Conservation (phyloP, 495 filamentous ascomycete species). For the Lasiosphaeriaceae sp. region DNA sequence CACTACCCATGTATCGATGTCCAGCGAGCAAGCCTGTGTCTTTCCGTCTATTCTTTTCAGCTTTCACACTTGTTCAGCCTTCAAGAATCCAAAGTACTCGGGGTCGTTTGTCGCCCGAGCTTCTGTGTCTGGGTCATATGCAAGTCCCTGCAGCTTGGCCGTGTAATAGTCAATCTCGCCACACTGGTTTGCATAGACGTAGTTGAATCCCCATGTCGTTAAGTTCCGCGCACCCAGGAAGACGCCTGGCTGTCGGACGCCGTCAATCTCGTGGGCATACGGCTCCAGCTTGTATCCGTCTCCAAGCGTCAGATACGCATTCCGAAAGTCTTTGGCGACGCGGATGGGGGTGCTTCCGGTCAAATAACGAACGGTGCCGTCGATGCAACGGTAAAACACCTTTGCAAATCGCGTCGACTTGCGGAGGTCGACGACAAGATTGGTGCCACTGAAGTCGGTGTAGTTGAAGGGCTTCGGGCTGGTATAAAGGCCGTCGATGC, state of each 20-base stretch:
- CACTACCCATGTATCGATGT: no score
- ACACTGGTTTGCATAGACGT: background rate
- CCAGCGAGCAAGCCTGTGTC: no score
- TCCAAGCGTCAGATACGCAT: background rate
- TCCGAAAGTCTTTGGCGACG: background rate
- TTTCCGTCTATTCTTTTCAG: background rate
- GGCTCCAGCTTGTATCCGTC: constrained; percentile 12
- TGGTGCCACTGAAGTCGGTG: background rate
- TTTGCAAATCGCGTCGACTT: background rate
- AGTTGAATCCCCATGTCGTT: constrained; percentile 3
- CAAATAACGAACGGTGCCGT: background rate
- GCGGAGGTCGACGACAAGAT: background rate
- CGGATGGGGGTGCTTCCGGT: background rate
- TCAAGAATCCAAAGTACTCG: background rate
- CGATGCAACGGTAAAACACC: background rate
- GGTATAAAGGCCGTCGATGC: background rate
- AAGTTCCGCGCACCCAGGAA: constrained; percentile 15
- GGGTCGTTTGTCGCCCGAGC: background rate
- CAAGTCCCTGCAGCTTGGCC: background rate
- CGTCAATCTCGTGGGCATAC: constrained; percentile 31
- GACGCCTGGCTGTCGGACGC: constrained; percentile 26
- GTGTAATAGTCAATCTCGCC: background rate
- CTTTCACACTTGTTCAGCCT: background rate
- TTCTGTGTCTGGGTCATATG: background rate
- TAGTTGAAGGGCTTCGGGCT: background rate